A percentile compares a stretch with the other conserved stretches of the same genome.
Evolutionary conservation across 169 alveolate species (phyloP).

Genomic region (Sarcocystis neurona): DNA sequence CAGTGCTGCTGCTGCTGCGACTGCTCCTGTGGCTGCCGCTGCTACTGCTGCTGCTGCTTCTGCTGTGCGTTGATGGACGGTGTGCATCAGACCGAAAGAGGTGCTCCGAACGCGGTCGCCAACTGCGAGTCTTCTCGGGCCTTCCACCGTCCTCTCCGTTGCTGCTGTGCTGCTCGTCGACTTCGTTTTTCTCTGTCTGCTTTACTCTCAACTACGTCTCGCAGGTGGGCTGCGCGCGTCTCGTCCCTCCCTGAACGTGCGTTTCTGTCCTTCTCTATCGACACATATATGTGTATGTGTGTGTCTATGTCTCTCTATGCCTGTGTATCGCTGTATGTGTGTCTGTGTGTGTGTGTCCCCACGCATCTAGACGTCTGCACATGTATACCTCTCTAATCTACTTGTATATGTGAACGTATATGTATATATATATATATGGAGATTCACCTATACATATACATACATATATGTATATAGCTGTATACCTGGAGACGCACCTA

Average conservation of each 20-base stretch:
- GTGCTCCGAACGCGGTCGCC: slow-evolving; percentile 82
- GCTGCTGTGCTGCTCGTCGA: slow-evolving; percentile 73
- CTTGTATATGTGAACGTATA: too few species aligned
- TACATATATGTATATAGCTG: too few species aligned
- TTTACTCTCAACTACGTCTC: slow-evolving; percentile 14
- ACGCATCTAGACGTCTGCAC: not conserved
- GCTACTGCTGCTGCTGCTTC: not conserved
- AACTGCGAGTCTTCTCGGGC: slow-evolving; percentile 84
- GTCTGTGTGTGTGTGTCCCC: not conserved
- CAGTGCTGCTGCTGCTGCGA: not conserved
- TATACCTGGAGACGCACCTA: too few species aligned
- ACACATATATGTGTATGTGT: not conserved
- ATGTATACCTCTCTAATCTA: not conserved
- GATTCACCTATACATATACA: too few species aligned
- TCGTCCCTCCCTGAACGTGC: not conserved
- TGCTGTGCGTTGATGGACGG: not conserved
- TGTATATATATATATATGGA: too few species aligned
- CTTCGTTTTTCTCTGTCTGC: not conserved
- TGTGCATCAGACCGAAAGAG: slow-evolving; percentile 72
- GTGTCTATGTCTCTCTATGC: not conserved
- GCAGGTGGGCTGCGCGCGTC: slow-evolving; percentile 11
- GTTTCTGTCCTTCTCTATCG: not conserved
- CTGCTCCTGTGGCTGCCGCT: not conserved
- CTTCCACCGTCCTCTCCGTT: slow-evolving; percentile 79
- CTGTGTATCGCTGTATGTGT: not conserved